Evolutionary conservation across 805 yeast species (phyloP).

Genomic region (Kluyveromyces starmeri): DNA sequence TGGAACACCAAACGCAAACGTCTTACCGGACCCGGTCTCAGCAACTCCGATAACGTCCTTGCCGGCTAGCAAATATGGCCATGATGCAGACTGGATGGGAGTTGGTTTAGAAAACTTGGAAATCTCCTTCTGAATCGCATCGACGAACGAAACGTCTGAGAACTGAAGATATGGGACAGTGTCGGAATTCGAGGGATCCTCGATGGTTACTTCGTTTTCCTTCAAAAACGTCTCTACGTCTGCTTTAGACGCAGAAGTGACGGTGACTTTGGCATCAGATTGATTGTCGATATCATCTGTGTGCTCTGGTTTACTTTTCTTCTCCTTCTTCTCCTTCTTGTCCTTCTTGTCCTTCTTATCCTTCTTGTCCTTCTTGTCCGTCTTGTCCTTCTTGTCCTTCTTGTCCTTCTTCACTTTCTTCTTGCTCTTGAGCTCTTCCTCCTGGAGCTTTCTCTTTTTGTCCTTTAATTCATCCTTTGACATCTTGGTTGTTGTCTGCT

Average conservation of each 20-base stretch:
- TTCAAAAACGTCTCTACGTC: conserved; percentile 55
- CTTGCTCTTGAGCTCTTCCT: conserved; percentile 22
- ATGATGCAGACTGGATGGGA: conserved; percentile 88
- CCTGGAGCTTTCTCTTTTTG: conserved; percentile 30
- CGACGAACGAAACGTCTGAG: conserved; percentile 46
- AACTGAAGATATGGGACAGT: conserved; percentile 67
- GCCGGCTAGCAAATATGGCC: conserved; percentile 80
- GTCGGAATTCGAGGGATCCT: conserved; percentile 47
- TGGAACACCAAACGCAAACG: conserved; percentile 96
- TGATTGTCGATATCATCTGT: conserved; percentile 11
- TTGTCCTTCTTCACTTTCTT: conserved; percentile 30
- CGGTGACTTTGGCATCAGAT: conserved; percentile 26
- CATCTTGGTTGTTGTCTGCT: too few species aligned
- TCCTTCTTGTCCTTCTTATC: conserved; percentile 21
- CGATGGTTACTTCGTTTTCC: conserved; percentile 71
- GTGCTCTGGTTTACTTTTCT: too few species aligned
- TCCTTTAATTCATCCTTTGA: conserved; percentile 32
- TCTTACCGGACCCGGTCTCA: conserved; percentile 97
- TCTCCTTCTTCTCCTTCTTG: conserved; percentile 30
- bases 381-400: conserved; percentile 27
- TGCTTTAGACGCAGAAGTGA: conserved; percentile 35
- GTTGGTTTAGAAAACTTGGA: conserved; percentile 81
- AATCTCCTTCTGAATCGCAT: conserved; percentile 50
- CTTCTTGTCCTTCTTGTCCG: conserved; percentile 25
- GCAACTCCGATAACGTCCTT: conserved; percentile 95